Evolutionary conservation across 164 flowering plant species (phyloP).

Genomic region (Brasenia schreberi): DNA sequence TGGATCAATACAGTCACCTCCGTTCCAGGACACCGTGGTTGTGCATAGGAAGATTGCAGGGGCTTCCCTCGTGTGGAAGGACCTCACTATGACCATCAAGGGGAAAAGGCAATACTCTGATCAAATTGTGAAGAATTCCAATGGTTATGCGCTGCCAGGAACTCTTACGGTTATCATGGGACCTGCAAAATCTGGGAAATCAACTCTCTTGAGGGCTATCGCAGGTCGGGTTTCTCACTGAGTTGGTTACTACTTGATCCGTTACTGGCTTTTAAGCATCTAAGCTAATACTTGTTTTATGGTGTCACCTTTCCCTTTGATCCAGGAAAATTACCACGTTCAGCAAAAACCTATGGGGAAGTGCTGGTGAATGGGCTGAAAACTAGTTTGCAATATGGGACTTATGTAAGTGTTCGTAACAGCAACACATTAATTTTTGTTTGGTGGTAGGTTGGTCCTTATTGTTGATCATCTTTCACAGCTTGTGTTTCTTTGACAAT

Average conservation of each 20-base stretch:
- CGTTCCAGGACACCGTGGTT: constrained; percentile 40
- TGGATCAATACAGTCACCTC: constrained; percentile 73
- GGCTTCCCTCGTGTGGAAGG: constrained; percentile 91
- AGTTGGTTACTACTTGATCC: background rate
- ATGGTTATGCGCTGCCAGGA: constrained; percentile 92
- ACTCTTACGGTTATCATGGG: constrained; percentile 99
- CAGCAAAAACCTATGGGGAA: constrained; percentile 83
- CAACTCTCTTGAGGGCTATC: constrained; percentile 76
- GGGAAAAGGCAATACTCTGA: constrained; percentile 91
- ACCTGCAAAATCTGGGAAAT: constrained; percentile 95
- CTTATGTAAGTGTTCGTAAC: constrained; percentile 63
- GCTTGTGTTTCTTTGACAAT: too few species aligned
- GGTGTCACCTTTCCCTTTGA: background rate
- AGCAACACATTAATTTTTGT: too few species aligned
- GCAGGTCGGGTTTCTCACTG: constrained; percentile 37
- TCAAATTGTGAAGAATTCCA: constrained; percentile 81
- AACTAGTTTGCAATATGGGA: constrained; percentile 68
- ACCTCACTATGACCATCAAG: constrained; percentile 78
- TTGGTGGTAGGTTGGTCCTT: too few species aligned
- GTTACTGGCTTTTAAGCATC: background rate
- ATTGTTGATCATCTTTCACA: too few species aligned
- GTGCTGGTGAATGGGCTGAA: constrained; percentile 88
- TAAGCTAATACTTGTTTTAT: background rate
- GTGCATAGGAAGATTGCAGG: constrained; percentile 62
- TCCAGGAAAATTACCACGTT: constrained; percentile 65